Conservation (phyloP, 257 asterid species). For the Gardenia jasminoides region DNA sequence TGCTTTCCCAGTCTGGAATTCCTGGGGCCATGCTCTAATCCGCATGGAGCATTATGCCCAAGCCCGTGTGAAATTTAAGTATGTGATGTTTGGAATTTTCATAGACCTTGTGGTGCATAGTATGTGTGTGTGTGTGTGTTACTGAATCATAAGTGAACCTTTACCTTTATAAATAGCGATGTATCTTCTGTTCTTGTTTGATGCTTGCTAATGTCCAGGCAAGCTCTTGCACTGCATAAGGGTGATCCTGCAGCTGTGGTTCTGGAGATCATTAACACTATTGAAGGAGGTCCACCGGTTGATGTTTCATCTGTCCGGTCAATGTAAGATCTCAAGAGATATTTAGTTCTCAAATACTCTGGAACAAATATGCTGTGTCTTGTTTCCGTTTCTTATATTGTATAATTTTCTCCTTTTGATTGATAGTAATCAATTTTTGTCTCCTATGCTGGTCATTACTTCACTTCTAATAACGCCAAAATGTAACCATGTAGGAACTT, state of each 20-base stretch:
- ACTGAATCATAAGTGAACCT: neutral
- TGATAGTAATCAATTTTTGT: neutral
- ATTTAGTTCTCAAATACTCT: neutral
- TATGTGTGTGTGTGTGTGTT: neutral
- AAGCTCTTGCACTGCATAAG: conserved; percentile 89
- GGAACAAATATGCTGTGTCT: neutral
- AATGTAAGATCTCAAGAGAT: conserved; percentile 63
- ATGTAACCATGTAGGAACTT: neutral
- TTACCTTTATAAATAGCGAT: neutral
- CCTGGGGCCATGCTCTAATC: conserved; percentile 97
- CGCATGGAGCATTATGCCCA: conserved; percentile 96
- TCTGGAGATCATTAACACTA: conserved; percentile 82
- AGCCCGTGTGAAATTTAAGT: conserved; percentile 98
- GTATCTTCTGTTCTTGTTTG: neutral
- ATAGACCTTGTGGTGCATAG: neutral
- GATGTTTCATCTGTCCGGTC: conserved; percentile 95
- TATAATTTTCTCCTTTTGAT: neutral
- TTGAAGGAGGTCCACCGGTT: conserved; percentile 96
- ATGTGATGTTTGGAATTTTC: conserved; percentile 21
- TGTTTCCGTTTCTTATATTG: neutral
- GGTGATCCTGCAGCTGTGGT: conserved; percentile 76
- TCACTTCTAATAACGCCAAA: too few relatives aligned
- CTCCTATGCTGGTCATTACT: too few relatives aligned
- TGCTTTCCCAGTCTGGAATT: conserved; percentile 88
- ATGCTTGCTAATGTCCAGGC: conserved; percentile 55